Percentiles rank a stretch among this genome's conserved stretches.
These are phyloP conservation scores for Rhizophora apiculata DNA, from an alignment of 345 rosid genomes.

Conservation along the genomic window DNA sequence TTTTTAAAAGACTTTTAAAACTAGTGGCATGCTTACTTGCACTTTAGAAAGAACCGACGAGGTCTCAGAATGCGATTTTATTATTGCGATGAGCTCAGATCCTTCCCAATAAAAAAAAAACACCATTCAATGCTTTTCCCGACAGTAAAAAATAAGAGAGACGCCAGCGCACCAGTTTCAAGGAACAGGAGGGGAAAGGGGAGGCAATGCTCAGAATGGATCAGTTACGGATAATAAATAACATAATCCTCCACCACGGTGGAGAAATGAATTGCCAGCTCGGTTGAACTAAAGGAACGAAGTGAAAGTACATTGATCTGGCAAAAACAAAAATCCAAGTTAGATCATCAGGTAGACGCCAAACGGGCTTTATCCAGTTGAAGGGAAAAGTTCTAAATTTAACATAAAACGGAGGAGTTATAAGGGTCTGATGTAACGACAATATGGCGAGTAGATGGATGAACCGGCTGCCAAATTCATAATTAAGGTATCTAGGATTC, in stretches of 20 bases:
- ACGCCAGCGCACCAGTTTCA: constrained; percentile 4
- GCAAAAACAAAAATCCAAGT: neutral
- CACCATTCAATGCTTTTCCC: neutral
- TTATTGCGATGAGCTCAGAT: neutral
- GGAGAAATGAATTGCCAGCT: neutral
- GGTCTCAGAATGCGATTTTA: neutral
- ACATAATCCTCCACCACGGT: neutral
- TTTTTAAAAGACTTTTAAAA: neutral
- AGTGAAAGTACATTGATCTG: neutral
- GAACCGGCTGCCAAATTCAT: no score
- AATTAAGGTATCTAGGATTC: no score
- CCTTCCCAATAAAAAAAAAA: neutral
- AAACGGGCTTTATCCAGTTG: neutral
- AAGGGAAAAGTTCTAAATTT: neutral
- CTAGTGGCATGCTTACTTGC: constrained; percentile 16
- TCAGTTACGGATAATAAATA: neutral
- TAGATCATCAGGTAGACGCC: neutral
- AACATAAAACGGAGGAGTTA: neutral
- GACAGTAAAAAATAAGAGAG: neutral
- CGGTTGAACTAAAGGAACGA: neutral
- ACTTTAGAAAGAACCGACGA: neutral
- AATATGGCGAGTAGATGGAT: neutral
- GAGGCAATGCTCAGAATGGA: neutral
- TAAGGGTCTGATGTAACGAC: neutral
- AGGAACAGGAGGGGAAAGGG: neutral